Base-by-base conservation (phyloP, 306 rosid genomes). In the Nissolia schottii region DNA sequence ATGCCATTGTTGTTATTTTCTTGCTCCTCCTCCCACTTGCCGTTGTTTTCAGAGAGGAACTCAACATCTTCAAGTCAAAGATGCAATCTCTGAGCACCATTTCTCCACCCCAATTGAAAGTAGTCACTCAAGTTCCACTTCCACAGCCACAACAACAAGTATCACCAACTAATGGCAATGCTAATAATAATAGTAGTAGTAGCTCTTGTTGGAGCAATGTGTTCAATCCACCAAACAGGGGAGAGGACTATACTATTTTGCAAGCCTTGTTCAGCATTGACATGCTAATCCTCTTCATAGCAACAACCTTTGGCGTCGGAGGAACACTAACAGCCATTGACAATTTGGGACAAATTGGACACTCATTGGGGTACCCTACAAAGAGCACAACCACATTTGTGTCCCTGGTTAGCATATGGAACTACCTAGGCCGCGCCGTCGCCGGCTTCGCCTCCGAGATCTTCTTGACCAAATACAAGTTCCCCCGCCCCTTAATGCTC, bases 371-470 rank as follows among this genome's bases (percentile, higher is more conserved):
- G 2, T 90, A 90, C 76, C 91, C 87, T 5, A 28, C 29, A 3
- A 76, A 73, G 3, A 88, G 89, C 82, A 86, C 56, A 18, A 70
- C 84, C 49, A 90, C 96, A 8, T 90, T 88, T 19, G 84, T 90
- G 22, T 88, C 96, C 12, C 78, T 90, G 1, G 85, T 86, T 1
- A 90, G 96, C 68, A 90, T 90, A 50, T 88, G 93, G 93, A 88
- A 88, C 70, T 90, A 86, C 8, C 76, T 88, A 1, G 93, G 96
- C 63, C 67, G 93, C 31, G 93, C 56, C 0, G 67, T 40, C 6
- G 27, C 91, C 0, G 93, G 93, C 2, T 88, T 86, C 34, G 72
- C 61, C 11, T 90, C 96, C 0, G 96, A 88, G 72, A 49, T 83
- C 6, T 75, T 90, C n/a, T 71, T 86, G 27, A 76, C 70, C 35